Conservation (phyloP, 139 green algal species). For the Chlorella sp. region DNA sequence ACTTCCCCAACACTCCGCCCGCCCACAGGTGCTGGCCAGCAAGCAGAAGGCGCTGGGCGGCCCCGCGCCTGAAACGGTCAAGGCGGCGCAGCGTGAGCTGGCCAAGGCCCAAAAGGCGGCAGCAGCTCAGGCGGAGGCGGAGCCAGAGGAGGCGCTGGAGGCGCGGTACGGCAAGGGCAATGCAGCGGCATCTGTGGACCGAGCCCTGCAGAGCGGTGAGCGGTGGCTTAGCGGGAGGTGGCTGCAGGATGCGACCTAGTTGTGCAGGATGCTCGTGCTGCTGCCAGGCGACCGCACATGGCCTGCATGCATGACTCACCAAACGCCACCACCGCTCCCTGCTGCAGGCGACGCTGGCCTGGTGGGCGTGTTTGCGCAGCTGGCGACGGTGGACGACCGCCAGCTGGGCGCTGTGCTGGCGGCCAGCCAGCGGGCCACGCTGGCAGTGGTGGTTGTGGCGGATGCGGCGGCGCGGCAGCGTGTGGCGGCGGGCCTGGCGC, state of each 20-base stretch:
- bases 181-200: conserved; percentile 20
- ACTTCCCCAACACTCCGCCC: not conserved
- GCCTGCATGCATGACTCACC: not conserved
- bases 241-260: not conserved
- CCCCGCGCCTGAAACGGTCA: conserved; percentile 1
- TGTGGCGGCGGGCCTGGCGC: conserved; percentile 45
- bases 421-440: conserved; percentile 24
- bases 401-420: conserved; percentile 53
- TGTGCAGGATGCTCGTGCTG: not conserved
- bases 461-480: conserved; percentile 16
- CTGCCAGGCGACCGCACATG: not conserved
- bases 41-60: conserved; percentile 7
- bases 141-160: conserved; percentile 22
- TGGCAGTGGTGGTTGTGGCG: conserved; percentile 40
- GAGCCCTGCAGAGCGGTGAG: conserved; percentile 24
- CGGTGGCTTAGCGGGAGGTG: not conserved
- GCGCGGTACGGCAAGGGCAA: conserved; percentile 33
- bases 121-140: not conserved
- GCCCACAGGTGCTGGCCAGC: conserved; percentile 2
- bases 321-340: not conserved
- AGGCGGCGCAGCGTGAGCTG: conserved; percentile 21
- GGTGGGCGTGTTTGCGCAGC: conserved; percentile 70
- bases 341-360: conserved; percentile 37
- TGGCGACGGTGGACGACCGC: conserved; percentile 66
- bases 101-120: conserved; percentile 12